These are phyloP conservation scores for Circinella minor DNA, from an alignment of 371 early-diverging fungal species.

Conservation along the genomic window DNA sequence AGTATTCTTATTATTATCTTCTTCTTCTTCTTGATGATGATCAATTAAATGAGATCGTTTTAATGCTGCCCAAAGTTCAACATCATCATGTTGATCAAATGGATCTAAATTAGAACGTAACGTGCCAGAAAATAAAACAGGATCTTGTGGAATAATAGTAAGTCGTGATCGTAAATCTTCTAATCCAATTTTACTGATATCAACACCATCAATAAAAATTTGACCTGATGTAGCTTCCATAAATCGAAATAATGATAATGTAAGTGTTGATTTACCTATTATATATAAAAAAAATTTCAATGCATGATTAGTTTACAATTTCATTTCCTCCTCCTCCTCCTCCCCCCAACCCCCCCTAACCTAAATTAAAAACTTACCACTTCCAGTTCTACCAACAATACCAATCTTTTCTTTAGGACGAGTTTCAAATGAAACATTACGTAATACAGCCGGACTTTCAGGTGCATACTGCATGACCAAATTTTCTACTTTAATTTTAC, in stretches of 20 bases:
- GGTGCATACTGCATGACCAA: slow-evolving; percentile 71
- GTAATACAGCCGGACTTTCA: slow-evolving; percentile 70
- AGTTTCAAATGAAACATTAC: slow-evolving; percentile 65
- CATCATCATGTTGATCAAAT: slow-evolving; percentile 72
- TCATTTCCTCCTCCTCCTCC: no score
- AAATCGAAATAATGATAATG: slow-evolving; percentile 74
- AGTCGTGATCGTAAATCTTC: slow-evolving; percentile 65
- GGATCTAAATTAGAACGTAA: slow-evolving; percentile 82
- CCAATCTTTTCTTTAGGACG: slow-evolving; percentile 64
- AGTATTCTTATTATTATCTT: slow-evolving; percentile 45
- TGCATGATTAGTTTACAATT: no score
- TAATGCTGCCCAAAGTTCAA: slow-evolving; percentile 78
- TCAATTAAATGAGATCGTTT: slow-evolving; percentile 63
- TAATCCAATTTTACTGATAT: slow-evolving; percentile 68
- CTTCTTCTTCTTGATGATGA: slow-evolving; percentile 24
- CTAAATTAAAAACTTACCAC: slow-evolving; percentile 25
- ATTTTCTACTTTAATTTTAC: slow-evolving; percentile 68
- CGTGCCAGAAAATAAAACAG: slow-evolving; percentile 78
- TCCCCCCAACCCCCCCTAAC: no score
- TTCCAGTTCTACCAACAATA: slow-evolving; percentile 61
- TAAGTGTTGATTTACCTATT: slow-evolving; percentile 64
- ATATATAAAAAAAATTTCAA: not conserved
- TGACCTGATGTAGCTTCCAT: slow-evolving; percentile 67
- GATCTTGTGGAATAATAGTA: slow-evolving; percentile 77
- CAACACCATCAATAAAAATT: slow-evolving; percentile 75